These are phyloP conservation scores for Filosporella fistucella DNA, from an alignment of 495 filamentous ascomycete species.

Conservation along the genomic window DNA sequence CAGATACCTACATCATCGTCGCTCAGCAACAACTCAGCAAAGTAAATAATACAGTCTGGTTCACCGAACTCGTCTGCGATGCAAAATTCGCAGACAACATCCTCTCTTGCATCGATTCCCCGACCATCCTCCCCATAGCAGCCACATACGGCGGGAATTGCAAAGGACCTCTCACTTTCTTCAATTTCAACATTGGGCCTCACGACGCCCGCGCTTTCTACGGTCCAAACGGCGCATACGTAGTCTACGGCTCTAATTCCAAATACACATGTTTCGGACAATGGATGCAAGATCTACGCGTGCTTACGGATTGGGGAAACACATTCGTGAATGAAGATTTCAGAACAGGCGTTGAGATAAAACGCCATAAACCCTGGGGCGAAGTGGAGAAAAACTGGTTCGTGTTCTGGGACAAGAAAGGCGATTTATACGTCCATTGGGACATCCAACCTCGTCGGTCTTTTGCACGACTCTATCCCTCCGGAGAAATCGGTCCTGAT, in stretches of 20 bases:
- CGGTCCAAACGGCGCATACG: constrained; percentile 38
- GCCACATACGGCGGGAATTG: constrained; percentile 36
- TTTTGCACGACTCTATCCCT: constrained; percentile 35
- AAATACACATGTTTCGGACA: constrained; percentile 45
- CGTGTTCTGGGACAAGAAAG: constrained; percentile 44
- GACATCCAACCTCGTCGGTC: constrained; percentile 39
- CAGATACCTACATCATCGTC: constrained; percentile 41
- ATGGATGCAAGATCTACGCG: constrained; percentile 45
- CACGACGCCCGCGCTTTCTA: constrained; percentile 52
- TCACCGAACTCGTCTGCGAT: constrained; percentile 40
- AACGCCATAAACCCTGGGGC: constrained; percentile 32
- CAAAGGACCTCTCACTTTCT: constrained; percentile 28
- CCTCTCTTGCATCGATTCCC: constrained; percentile 33
- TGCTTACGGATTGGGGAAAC: constrained; percentile 37
- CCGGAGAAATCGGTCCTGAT: constrained; percentile 36
- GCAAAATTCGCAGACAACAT: constrained; percentile 33
- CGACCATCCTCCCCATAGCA: constrained; percentile 33
- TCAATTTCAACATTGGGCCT: constrained; percentile 38
- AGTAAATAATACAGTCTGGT: background rate
- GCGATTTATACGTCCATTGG: constrained; percentile 42
- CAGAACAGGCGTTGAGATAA: constrained; percentile 35
- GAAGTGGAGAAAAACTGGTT: constrained; percentile 54
- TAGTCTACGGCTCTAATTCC: constrained; percentile 44
- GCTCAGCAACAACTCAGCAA: constrained; percentile 30
- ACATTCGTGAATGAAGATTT: constrained; percentile 25